Conservation (phyloP, 371 early-diverging fungal species). For the Apophysomyces sp. region DNA sequence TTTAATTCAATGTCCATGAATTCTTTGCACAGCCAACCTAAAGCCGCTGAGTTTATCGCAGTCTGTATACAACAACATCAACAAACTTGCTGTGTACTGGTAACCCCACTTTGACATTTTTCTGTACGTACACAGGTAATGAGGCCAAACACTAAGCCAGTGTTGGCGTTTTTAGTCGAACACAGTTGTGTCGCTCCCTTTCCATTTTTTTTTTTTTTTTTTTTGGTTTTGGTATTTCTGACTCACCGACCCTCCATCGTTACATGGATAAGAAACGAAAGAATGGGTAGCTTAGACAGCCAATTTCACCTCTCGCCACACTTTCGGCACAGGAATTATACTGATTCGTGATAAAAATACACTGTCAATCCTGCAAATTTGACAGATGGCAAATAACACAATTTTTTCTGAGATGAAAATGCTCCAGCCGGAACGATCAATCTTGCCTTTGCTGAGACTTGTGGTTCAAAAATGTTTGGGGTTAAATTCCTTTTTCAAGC, state of each 20-base stretch:
- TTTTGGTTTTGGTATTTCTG: neutral
- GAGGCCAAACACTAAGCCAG: too few species aligned
- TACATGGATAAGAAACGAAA: neutral
- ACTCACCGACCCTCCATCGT: neutral
- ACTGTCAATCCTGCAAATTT: constrained; percentile 1
- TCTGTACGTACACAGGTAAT: too few species aligned
- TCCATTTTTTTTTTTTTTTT: neutral
- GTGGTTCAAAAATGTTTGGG: neutral
- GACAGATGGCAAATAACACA: neutral
- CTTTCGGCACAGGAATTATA: neutral
- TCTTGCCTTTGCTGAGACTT: neutral
- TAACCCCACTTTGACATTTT: too few species aligned
- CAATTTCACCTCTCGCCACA: neutral
- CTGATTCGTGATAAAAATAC: neutral
- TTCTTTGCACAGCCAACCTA: too few species aligned
- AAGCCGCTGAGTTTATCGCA: too few species aligned
- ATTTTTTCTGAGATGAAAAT: neutral
- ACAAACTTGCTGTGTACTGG: too few species aligned
- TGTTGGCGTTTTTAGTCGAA: too few species aligned
- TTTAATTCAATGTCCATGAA: too few species aligned
- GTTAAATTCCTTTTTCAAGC: too few species aligned
- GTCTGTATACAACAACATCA: too few species aligned
- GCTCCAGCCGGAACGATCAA: neutral
- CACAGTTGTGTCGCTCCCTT: neutral
- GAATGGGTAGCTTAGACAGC: neutral